These are phyloP conservation scores for Aspergillus fischeri DNA, from an alignment of 2,329 filamentous ascomycete genomes.

Conservation along the genomic window DNA sequence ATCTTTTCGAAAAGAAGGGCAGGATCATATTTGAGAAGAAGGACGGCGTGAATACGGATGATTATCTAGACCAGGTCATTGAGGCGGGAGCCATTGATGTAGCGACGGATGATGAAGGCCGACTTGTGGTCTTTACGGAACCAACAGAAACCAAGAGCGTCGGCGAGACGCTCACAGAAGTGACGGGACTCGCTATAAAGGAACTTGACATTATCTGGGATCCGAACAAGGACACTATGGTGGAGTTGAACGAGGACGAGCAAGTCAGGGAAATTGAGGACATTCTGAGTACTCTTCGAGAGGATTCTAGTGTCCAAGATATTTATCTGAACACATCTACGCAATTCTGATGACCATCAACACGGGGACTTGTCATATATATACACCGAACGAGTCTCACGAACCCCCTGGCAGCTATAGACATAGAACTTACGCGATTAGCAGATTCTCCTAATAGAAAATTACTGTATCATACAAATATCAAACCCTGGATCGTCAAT, in stretches of 20 bases:
- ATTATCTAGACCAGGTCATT: conserved; percentile 74
- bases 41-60: conserved; percentile 56
- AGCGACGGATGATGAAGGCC: conserved; percentile 59
- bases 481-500: background rate
- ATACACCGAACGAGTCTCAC: background rate
- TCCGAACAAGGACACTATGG: conserved; percentile 73
- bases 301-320: conserved; percentile 69
- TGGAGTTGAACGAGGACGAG: conserved; percentile 56
- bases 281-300: conserved; percentile 53
- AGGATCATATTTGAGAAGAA: conserved; percentile 64
- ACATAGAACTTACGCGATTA: background rate
- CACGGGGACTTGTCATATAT: background rate
- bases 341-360: conserved; percentile 17
- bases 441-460: no score
- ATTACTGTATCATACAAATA: background rate
- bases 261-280: conserved; percentile 55
- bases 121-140: conserved; percentile 67
- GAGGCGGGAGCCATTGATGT: conserved; percentile 68
- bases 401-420: background rate
- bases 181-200: conserved; percentile 63
- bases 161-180: conserved; percentile 59
- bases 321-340: conserved; percentile 65
- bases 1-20: conserved; percentile 80
- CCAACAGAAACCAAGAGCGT: conserved; percentile 62
- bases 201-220: conserved; percentile 81